Conservation (phyloP, 176 grass and related monocot genomes). For the Hyparrhenia diplandra region DNA sequence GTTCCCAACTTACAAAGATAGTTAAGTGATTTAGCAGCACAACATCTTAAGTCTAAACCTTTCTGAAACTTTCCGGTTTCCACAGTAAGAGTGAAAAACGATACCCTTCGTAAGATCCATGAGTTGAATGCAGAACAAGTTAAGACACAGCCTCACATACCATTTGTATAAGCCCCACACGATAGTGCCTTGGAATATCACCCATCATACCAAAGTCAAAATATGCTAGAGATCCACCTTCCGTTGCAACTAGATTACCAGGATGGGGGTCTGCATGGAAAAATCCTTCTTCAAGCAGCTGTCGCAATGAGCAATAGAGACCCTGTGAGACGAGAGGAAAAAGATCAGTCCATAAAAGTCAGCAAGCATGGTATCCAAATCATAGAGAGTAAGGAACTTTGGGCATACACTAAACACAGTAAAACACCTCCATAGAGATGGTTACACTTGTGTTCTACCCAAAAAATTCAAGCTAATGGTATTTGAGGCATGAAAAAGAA, state of each 20-base stretch:
- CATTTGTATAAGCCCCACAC: slow-evolving; percentile 95
- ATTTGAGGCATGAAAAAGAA: background rate
- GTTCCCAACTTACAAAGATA: no score
- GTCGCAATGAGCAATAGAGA: slow-evolving; percentile 88
- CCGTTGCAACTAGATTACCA: slow-evolving; percentile 90
- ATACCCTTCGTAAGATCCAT: background rate
- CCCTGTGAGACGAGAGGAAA: slow-evolving; percentile 44
- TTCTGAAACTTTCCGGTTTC: background rate
- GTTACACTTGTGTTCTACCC: background rate
- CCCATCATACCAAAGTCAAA: slow-evolving; percentile 99
- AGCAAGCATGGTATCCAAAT: background rate
- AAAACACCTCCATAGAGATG: background rate
- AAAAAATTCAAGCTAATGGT: background rate
- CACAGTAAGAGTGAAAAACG: background rate
- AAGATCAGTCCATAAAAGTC: background rate
- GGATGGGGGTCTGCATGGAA: slow-evolving; percentile 99
- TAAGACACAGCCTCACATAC: slow-evolving; percentile 18
- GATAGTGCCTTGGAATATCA: slow-evolving; percentile 93
- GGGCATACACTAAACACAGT: background rate
- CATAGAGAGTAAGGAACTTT: background rate
- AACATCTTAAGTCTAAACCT: background rate
- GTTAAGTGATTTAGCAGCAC: background rate
- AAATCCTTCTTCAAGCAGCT: slow-evolving; percentile 94
- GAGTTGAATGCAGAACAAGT: background rate
- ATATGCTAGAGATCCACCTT: slow-evolving; percentile 82